Evolutionary conservation across 2,329 filamentous ascomycete genomes (phyloP).

Genomic region (Nemania abortiva): DNA sequence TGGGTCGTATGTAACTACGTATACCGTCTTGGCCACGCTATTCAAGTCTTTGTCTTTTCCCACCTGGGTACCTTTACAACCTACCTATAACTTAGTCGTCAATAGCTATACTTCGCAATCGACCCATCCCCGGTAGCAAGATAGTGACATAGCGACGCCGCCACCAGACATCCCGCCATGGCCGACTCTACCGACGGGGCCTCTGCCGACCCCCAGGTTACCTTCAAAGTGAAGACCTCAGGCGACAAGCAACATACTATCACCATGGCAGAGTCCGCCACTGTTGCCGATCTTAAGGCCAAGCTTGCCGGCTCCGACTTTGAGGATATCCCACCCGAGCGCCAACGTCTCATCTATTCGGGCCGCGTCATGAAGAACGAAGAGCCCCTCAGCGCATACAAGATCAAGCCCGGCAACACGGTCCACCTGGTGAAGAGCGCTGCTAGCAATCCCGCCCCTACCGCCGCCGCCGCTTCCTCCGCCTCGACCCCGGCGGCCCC

Average conservation of each 20-base stretch:
- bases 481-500: conserved; percentile 62
- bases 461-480: conserved; percentile 56
- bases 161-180: conserved; percentile 60
- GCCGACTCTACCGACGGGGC: conserved; percentile 70
- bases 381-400: conserved; percentile 86
- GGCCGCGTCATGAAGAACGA: conserved; percentile 96
- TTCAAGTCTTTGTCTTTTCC: background rate
- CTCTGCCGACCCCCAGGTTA: conserved; percentile 79
- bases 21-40: background rate
- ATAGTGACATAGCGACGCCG: background rate
- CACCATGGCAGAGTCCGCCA: conserved; percentile 81
- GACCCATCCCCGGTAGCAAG: conserved; percentile 7
- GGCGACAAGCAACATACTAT: conserved; percentile 86
- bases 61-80: background rate
- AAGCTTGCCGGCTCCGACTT: conserved; percentile 85
- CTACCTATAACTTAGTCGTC: background rate
- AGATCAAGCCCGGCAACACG: conserved; percentile 96
- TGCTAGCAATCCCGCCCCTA: conserved; percentile 78
- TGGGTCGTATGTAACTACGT: background rate
- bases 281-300: conserved; percentile 87
- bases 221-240: conserved; percentile 98
- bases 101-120: conserved; percentile 9
- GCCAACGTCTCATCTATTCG: conserved; percentile 96
- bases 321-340: conserved; percentile 87
- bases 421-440: conserved; percentile 97